Conservation (phyloP, 2,329 filamentous ascomycete species). For the Aspergillus aculeatinus region DNA sequence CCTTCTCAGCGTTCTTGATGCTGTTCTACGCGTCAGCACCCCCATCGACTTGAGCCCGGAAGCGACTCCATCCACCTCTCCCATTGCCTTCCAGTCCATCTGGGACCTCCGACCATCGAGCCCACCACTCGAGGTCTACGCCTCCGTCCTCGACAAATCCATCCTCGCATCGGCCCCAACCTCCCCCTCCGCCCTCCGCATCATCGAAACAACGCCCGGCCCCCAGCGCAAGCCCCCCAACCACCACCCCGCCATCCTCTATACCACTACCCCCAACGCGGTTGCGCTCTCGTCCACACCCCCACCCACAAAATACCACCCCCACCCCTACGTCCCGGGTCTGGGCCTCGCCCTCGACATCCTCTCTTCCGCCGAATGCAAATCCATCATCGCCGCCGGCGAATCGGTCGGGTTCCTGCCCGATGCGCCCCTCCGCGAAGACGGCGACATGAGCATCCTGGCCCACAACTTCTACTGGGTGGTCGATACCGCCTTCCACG, state of each 20-base stretch:
- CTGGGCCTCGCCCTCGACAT: slow-evolving; percentile 62
- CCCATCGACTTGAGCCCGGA: slow-evolving; percentile 52
- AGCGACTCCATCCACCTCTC: slow-evolving; percentile 39
- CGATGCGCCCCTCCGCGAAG: slow-evolving; percentile 66
- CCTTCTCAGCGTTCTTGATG: slow-evolving; percentile 61
- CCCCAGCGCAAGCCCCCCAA: slow-evolving; percentile 66
- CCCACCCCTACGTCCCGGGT: slow-evolving; percentile 63
- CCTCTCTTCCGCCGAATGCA: slow-evolving; percentile 62
- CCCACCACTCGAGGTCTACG: slow-evolving; percentile 50
- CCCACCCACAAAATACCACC: slow-evolving; percentile 54
- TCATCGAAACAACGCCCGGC: slow-evolving; percentile 63
- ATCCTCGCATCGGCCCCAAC: slow-evolving; percentile 46
- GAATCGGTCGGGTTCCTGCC: slow-evolving; percentile 66
- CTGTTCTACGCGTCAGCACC: slow-evolving; percentile 63
- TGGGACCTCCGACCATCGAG: slow-evolving; percentile 59
- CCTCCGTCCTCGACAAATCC: slow-evolving; percentile 59
- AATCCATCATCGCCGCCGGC: slow-evolving; percentile 64
- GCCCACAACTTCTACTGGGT: slow-evolving; percentile 77
- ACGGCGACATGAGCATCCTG: slow-evolving; percentile 63
- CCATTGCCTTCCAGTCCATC: slow-evolving; percentile 58
- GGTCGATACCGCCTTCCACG: slow-evolving; percentile 62
- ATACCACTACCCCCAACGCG: slow-evolving; percentile 59
- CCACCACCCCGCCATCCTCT: slow-evolving; percentile 64
- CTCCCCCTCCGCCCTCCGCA: slow-evolving; percentile 44
- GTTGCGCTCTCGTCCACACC: slow-evolving; percentile 51